Conservation (phyloP, 2,329 filamentous ascomycete species). For the Teratosphaeria gauchensis region DNA sequence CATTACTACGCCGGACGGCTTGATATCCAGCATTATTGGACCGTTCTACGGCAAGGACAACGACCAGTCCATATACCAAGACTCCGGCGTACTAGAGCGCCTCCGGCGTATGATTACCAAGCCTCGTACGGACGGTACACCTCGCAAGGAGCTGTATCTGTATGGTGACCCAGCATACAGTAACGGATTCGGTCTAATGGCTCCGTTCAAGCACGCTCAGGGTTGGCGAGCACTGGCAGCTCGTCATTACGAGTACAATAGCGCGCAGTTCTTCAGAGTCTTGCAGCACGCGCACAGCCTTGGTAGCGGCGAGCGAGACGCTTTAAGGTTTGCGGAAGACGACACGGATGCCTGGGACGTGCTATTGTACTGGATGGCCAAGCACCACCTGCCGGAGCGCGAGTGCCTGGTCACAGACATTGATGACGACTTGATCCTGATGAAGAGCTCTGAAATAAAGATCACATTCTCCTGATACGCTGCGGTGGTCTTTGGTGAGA, state of each 20-base stretch:
- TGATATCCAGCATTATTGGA: neutral
- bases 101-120: no score
- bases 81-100: neutral
- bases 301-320: neutral
- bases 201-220: neutral
- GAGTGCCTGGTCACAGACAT: neutral
- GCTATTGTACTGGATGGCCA: conserved; percentile 1
- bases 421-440: no score
- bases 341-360: neutral
- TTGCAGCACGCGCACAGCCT: neutral
- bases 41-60: neutral
- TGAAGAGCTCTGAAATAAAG: neutral
- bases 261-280: no score
- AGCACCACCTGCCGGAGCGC: neutral
- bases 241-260: no score
- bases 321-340: neutral
- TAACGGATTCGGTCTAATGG: neutral
- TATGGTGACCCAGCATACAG: neutral
- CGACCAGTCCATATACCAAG: neutral
- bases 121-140: no score
- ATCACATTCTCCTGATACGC: neutral
- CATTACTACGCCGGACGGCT: neutral
- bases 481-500: neutral
- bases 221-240: no score
- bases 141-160: neutral